Evolutionary conservation across 768 basidiomycete species (phyloP).

Genomic region (Phanerochaete sordida): DNA sequence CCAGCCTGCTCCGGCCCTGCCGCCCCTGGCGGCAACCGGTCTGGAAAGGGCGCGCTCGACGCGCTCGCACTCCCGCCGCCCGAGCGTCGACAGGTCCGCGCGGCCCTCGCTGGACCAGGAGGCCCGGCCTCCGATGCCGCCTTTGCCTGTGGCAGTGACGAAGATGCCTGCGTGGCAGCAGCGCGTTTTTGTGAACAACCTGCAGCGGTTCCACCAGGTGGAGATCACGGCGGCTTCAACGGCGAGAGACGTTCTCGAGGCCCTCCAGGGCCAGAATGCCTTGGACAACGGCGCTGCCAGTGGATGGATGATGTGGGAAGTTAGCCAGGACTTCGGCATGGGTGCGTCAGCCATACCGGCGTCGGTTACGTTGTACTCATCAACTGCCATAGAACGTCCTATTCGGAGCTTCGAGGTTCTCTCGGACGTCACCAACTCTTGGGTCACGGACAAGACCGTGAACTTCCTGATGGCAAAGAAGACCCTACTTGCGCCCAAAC

Average conservation of each 20-base stretch:
- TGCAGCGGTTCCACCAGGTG: conserved; percentile 73
- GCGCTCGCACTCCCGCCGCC: conserved; percentile 17
- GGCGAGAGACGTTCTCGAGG: conserved; percentile 68
- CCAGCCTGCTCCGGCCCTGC: conserved; percentile 2
- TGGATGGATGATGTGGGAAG: conserved; percentile 88
- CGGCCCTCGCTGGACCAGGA: conserved; percentile 16
- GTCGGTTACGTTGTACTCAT: conserved; percentile 12
- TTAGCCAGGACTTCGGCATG: conserved; percentile 90
- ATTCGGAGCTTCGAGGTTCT: conserved; percentile 86
- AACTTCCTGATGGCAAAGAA: conserved; percentile 80
- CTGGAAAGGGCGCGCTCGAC: conserved; percentile 9
- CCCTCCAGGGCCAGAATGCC: conserved; percentile 63
- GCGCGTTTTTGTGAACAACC: conserved; percentile 72
- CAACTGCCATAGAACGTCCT: conserved; percentile 66
- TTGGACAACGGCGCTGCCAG: conserved; percentile 57
- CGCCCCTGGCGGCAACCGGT: conserved; percentile 3
- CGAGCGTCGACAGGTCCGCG: conserved; percentile 18
- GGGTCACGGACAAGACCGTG: conserved; percentile 80
- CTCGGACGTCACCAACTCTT: conserved; percentile 74
- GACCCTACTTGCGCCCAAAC: conserved; percentile 57
- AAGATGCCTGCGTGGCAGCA: conserved; percentile 44
- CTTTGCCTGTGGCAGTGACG: conserved; percentile 27
- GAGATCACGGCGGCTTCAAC: conserved; percentile 64
- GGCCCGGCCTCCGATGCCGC: conserved; percentile 26
- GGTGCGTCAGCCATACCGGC: conserved; percentile 47